phyloP scores from a whole-genome alignment of 768 basidiomycete species.

The Termitomyces sp. region DNA sequence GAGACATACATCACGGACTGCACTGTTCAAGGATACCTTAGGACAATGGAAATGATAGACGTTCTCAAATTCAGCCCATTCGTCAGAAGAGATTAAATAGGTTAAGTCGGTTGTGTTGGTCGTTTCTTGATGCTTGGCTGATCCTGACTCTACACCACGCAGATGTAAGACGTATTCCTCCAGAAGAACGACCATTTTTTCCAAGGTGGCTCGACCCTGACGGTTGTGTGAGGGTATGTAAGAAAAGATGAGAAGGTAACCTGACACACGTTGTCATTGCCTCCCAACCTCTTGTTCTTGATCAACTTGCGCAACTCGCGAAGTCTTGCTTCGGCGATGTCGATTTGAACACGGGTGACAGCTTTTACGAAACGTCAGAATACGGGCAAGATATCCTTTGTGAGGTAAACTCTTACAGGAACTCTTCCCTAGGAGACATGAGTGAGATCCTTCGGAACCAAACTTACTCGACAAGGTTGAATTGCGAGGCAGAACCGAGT shows the following conservation, averaged over 20 bases:
- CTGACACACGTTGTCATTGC: slow-evolving; percentile 9
- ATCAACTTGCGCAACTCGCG: slow-evolving; percentile 40
- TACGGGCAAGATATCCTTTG: not conserved
- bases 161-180: slow-evolving; percentile 61
- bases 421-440: slow-evolving; percentile 74
- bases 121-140: slow-evolving; percentile 28
- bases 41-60: slow-evolving; percentile 92
- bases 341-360: slow-evolving; percentile 63
- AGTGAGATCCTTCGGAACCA: slow-evolving; percentile 80
- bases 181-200: slow-evolving; percentile 57
- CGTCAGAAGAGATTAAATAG: slow-evolving; percentile 63
- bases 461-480: slow-evolving; percentile 68
- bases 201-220: slow-evolving; percentile 20
- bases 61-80: slow-evolving; percentile 84
- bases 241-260: not conserved
- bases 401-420: slow-evolving; percentile 47
- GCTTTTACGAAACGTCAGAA: slow-evolving; percentile 37
- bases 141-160: slow-evolving; percentile 40
- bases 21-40: slow-evolving; percentile 72
- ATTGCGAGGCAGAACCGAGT: slow-evolving; percentile 39
- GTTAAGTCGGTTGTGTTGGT: slow-evolving; percentile 53
- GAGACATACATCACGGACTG: slow-evolving; percentile 71
- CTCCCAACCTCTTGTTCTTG: slow-evolving; percentile 12
- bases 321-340: slow-evolving; percentile 55
- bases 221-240: not conserved